phyloP scores from a whole-genome alignment of 805 yeast species.

The Candida anglica region DNA sequence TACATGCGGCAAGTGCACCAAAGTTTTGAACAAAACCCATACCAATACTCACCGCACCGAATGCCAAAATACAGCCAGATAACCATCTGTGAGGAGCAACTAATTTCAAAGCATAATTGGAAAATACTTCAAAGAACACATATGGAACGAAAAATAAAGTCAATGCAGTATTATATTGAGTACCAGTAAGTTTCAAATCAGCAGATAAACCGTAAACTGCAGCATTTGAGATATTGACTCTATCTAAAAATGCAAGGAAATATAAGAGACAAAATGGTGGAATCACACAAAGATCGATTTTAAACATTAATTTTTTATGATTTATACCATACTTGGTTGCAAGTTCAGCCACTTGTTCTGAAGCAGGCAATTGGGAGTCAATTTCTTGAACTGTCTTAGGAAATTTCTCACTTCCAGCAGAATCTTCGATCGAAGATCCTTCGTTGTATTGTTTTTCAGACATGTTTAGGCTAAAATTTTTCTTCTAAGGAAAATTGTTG shows the following conservation, averaged over 20 bases:
- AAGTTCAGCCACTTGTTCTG: constrained; percentile 13
- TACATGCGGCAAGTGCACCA: constrained; percentile 56
- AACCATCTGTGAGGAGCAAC: constrained; percentile 66
- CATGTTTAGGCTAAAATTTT: too few relatives aligned
- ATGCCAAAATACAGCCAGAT: constrained; percentile 52
- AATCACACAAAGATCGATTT: constrained; percentile 64
- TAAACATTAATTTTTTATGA: constrained; percentile 54
- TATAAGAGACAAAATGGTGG: constrained; percentile 76
- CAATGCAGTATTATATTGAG: constrained; percentile 60
- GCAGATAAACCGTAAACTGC: constrained; percentile 62
- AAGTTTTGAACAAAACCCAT: constrained; percentile 61
- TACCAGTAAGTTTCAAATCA: constrained; percentile 51
- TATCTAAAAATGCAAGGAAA: constrained; percentile 72
- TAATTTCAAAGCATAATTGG: constrained; percentile 57
- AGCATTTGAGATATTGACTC: constrained; percentile 83
- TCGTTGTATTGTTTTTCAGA: too few relatives aligned
- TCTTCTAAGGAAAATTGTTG: too few relatives aligned
- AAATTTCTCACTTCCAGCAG: too few relatives aligned
- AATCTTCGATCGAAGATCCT: background rate
- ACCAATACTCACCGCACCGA: constrained; percentile 61
- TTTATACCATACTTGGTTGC: constrained; percentile 41
- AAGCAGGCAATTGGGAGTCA: background rate
- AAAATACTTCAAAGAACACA: constrained; percentile 57
- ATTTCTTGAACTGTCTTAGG: constrained; percentile 2
- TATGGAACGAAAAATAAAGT: constrained; percentile 74